These are phyloP conservation scores for Amaranthus hypochondriacus DNA, from an alignment of 148 eudicot genomes.

Conservation along the genomic window DNA sequence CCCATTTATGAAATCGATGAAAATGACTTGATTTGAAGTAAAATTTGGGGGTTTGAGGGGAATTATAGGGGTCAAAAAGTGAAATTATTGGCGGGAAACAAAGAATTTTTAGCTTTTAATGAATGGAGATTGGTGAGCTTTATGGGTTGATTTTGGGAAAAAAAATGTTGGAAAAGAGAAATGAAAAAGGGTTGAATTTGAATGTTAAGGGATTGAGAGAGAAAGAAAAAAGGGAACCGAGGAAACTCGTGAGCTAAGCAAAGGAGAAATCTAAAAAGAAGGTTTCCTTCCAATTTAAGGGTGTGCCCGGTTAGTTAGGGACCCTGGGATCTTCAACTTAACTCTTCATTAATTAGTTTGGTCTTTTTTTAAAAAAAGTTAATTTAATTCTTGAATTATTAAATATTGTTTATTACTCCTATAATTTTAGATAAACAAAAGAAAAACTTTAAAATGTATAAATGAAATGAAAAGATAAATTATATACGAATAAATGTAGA, in stretches of 20 bases:
- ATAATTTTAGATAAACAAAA: too few species aligned
- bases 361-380: too few species aligned
- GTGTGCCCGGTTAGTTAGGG: constrained; percentile 7
- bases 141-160: too few species aligned
- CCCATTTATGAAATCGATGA: constrained; percentile 10
- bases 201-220: background rate
- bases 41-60: background rate
- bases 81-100: background rate
- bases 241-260: constrained; percentile 23
- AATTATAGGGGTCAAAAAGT: background rate
- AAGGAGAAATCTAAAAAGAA: background rate
- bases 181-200: background rate
- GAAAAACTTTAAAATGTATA: too few species aligned
- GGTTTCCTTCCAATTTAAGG: constrained; percentile 4
- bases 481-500: too few species aligned
- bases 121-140: too few species aligned
- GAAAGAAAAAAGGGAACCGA: constrained; percentile 31
- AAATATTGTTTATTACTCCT: too few species aligned
- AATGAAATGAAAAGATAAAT: too few species aligned
- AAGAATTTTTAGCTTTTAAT: too few species aligned
- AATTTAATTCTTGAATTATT: too few species aligned
- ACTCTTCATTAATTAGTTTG: background rate
- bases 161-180: too few species aligned
- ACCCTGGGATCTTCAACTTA: constrained; percentile 22
- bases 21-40: background rate